These are phyloP conservation scores for Nidula microcarpa DNA, from an alignment of 768 basidiomycete genomes.

Conservation along the genomic window DNA sequence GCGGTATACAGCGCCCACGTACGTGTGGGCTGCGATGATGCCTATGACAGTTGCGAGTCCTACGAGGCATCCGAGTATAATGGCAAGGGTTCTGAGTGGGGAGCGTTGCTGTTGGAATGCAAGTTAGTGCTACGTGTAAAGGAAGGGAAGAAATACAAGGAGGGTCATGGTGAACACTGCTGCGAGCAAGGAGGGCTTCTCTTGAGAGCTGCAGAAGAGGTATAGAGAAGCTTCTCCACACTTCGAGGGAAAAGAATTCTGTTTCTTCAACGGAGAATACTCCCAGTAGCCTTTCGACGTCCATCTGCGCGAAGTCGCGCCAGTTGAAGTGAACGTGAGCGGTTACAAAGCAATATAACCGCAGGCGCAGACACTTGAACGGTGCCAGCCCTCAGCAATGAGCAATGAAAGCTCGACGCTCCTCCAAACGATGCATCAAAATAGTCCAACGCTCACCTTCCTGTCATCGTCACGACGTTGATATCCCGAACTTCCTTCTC, in stretches of 20 bases:
- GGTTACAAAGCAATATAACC: too few species aligned
- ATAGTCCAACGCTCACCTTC: too few species aligned
- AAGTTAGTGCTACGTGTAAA: not conserved
- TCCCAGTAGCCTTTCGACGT: too few species aligned
- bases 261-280: too few species aligned
- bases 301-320: too few species aligned
- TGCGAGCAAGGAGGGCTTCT: not conserved
- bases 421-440: too few species aligned
- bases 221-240: not conserved
- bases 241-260: not conserved
- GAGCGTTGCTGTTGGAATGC: conserved; percentile 22
- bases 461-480: too few species aligned
- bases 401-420: too few species aligned
- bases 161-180: not conserved
- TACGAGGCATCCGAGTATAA: conserved; percentile 58
- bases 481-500: conserved; percentile 10
- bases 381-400: too few species aligned
- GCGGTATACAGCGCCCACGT: conserved; percentile 52
- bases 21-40: conserved; percentile 71
- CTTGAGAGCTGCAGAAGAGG: not conserved
- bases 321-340: too few species aligned
- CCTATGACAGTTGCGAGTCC: conserved; percentile 66
- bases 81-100: conserved; percentile 59
- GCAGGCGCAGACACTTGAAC: too few species aligned
- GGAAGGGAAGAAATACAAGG: not conserved